Base-by-base conservation (phyloP, 2,329 filamentous ascomycete genomes). In the Epicoccum sorghinum region DNA sequence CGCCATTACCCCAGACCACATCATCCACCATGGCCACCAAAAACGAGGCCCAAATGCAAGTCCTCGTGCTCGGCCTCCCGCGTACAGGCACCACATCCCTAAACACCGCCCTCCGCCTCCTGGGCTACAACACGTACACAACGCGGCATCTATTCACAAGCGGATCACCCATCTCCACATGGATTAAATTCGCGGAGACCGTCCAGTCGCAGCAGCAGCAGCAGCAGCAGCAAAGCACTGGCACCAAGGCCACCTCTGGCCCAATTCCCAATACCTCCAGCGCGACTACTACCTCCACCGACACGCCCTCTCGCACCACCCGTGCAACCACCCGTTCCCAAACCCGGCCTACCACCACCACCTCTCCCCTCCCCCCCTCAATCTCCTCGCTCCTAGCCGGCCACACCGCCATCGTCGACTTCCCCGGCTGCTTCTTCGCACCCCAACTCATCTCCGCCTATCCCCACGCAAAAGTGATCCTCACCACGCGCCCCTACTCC, bases 21-120 rank as follows among this genome's bases (percentile, higher is more conserved):
- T 9, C 32, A 9, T 7, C 27, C 14, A 32, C 3, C 7, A 12
- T 35, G 1, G 29, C 5, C 27, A 4, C 33, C 9, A 18, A 24
- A 4, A 18, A 37, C 14, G 37, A 44, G 4, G 6, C 33, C 46
- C 88, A 88, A 30, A 90, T 91, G 88, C 85, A 85, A 70, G 85
- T 91, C 41, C 83, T 91, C 30, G 83, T 87, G 41, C 80, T 91
- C 0, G 88, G 88, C 40, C 80, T 90, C 14, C 86, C 86, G 50
- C 82, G 88, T 59, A 91, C 88, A 7, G 88, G 88, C 67, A 90
- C 88, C 65, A 83, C 86, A 30, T 90, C 68, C 14, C 58, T 71
- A 13, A 45, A 51, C 24, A 37, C 42, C 30, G 69, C 68, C 0
- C 60, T 72, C 3, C 62, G 85, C 85, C 79, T 69, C 81, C 78